Evolutionary conservation across 2,329 filamentous ascomycete genomes (phyloP), one percentile per base, ranked within the genome.

Genomic region (Colletotrichum theobromicola): DNA sequence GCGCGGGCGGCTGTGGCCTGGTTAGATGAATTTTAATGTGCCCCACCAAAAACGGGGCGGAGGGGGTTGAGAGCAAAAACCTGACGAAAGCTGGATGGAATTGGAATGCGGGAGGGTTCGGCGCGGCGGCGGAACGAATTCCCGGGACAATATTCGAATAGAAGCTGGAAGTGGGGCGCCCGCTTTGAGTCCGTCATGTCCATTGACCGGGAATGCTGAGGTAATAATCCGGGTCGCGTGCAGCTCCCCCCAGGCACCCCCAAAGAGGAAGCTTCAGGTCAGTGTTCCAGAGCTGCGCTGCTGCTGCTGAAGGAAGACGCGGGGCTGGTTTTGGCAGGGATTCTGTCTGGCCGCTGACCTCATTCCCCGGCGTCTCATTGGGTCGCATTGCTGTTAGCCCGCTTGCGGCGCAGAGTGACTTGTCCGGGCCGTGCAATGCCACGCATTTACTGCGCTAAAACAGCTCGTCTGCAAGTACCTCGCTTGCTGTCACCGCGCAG

Each of bases 11-110:
- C 42, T 67, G 72, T 75, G 66, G 70, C 64, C 67, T 76, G 42
- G 71, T 72, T 70, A 76, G 77, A 76, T 72, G 75, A 75, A 76
- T 65, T 75, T 75, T 72, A 72, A 72, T 30, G 66, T 69, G 74
- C 70, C 70, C 74, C 74, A 76, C 75, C 67, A 55, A 32, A 72
- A 67, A 30, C 21, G 62, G 62, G 61, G 70, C 30, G 57, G 30
- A 34, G 24, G 63, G 69, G 34, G 62, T 53, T 57, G 42, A 50
- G 42, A 50, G 42, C 42, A 21, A 50, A 50, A 50, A 50, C 42
- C 42, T 50, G 42, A 50, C 42, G n/a, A 50, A 50, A 50, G 42
- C 42, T 50, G 1, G 42, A 50, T 50, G 42, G 42, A 50, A 50
- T 50, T 21, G 42, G n/a, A 7, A 50, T n/a, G 28, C 55, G 30